These are phyloP conservation scores for Lentinula sp. DNA, from an alignment of 768 basidiomycete genomes.

Conservation along the genomic window DNA sequence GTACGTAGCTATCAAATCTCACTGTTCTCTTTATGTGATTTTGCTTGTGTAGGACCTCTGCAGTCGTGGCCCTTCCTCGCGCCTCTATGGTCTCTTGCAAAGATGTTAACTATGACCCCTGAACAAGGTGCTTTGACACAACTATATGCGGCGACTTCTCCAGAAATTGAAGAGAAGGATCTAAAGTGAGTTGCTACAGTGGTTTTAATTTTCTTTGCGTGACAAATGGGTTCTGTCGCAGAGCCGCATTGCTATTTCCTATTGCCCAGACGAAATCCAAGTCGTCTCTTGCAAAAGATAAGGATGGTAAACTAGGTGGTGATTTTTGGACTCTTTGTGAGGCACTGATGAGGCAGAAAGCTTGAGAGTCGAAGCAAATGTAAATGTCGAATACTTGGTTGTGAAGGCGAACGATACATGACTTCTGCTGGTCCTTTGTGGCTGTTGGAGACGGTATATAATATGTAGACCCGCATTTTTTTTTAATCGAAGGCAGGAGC, in stretches of 20 bases:
- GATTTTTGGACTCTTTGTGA: conserved; percentile 9
- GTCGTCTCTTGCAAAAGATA: conserved; percentile 4
- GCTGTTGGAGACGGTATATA: too few species aligned
- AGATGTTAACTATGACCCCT: background rate
- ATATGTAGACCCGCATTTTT: too few species aligned
- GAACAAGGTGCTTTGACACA: conserved; percentile 15
- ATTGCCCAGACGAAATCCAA: background rate
- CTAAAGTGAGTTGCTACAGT: background rate
- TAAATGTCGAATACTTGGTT: background rate
- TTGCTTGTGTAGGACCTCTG: background rate
- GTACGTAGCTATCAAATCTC: background rate
- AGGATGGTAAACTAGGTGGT: conserved; percentile 8
- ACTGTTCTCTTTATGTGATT: too few species aligned
- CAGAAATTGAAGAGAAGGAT: conserved; percentile 11
- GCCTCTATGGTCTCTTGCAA: background rate
- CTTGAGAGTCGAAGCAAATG: background rate
- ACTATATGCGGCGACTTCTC: conserved; percentile 16
- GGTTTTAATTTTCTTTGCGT: background rate
- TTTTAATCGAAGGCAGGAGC: too few species aligned
- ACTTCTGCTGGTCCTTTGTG: too few species aligned
- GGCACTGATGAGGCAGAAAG: conserved; percentile 1
- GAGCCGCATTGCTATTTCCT: conserved; percentile 7
- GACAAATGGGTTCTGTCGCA: background rate
- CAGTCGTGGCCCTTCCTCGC: conserved; percentile 4
- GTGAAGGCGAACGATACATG: too few species aligned